A percentile compares a stretch with the other conserved stretches of the same genome.
Conservation (phyloP, 2,329 filamentous ascomycete genomes). For the Pseudogymnoascus sp. region DNA sequence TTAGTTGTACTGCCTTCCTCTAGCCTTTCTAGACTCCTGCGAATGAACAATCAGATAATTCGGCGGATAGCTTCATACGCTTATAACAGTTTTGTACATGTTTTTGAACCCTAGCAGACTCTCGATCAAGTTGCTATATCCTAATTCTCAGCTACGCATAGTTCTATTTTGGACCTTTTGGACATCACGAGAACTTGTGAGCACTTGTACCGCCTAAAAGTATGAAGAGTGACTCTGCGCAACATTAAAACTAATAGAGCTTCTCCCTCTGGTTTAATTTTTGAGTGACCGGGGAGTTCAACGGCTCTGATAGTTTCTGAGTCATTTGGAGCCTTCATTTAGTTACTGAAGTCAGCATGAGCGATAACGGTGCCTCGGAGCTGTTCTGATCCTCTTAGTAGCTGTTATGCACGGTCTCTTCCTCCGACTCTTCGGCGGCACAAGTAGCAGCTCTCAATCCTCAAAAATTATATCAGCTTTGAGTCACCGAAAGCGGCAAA, state of each 20-base stretch:
- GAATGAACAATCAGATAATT: background rate
- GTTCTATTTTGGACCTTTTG: background rate
- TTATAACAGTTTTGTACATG: background rate
- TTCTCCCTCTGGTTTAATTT: background rate
- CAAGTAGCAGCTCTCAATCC: background rate
- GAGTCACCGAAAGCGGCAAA: background rate
- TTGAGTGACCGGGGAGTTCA: background rate
- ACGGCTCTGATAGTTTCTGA: background rate
- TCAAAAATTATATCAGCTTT: background rate
- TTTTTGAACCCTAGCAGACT: background rate
- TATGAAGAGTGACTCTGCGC: background rate
- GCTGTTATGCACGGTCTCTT: background rate
- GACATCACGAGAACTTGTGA: background rate
- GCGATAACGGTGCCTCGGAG: background rate
- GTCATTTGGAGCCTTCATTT: background rate
- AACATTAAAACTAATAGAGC: background rate
- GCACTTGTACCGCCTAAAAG: background rate
- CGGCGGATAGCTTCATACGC: background rate
- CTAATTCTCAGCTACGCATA: background rate
- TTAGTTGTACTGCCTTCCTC: background rate
- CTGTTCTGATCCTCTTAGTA: background rate
- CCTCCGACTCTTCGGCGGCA: background rate
- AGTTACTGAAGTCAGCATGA: background rate
- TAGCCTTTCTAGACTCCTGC: background rate
- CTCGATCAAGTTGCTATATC: no score